These are phyloP conservation scores for Aspergillus coremiiformis DNA, from an alignment of 495 filamentous ascomycete genomes.

Conservation along the genomic window DNA sequence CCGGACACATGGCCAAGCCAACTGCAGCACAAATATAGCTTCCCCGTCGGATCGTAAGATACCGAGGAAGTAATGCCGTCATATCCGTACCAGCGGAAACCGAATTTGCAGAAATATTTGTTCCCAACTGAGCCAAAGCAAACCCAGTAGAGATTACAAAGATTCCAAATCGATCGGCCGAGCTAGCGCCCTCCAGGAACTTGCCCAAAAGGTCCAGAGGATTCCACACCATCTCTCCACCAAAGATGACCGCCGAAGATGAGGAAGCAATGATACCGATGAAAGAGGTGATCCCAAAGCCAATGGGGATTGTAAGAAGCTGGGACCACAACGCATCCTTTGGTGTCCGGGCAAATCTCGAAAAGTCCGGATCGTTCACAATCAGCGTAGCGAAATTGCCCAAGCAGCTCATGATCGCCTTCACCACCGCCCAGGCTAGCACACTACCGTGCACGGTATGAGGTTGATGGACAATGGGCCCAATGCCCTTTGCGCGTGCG, in stretches of 20 bases:
- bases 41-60: conserved; percentile 80
- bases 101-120: conserved; percentile 89
- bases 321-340: conserved; percentile 85
- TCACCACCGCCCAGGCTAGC: conserved; percentile 75
- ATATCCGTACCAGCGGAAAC: conserved; percentile 86
- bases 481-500: conserved; percentile 72
- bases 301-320: conserved; percentile 74
- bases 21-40: conserved; percentile 82
- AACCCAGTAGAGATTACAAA: conserved; percentile 83
- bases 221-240: conserved; percentile 73
- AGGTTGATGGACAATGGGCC: conserved; percentile 73
- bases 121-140: conserved; percentile 79
- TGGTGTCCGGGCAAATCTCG: conserved; percentile 76
- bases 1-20: conserved; percentile 81
- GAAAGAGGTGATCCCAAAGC: conserved; percentile 84
- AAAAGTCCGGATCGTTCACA: conserved; percentile 79
- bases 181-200: conserved; percentile 69
- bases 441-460: conserved; percentile 56
- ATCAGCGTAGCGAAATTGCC: conserved; percentile 86
- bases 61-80: conserved; percentile 83
- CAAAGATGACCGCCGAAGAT: conserved; percentile 70
- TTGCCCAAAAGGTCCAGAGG: conserved; percentile 66
- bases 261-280: conserved; percentile 93
- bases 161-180: conserved; percentile 74
- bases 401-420: conserved; percentile 79